Conservation (phyloP, 2,329 filamentous ascomycete species). For the Elsinoe arachidis region DNA sequence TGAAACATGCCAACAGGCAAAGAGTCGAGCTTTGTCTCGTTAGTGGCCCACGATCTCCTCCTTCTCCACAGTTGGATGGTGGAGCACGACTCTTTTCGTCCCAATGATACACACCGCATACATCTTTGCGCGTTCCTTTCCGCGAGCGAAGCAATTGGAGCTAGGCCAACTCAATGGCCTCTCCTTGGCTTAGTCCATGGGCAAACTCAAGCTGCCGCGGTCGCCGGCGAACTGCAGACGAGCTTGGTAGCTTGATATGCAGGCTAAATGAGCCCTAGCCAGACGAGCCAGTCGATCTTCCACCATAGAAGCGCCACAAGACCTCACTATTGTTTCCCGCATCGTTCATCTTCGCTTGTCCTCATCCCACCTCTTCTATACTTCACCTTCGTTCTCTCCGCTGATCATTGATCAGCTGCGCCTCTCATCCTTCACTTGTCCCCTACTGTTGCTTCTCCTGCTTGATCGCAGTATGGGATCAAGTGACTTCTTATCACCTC, state of each 20-base stretch:
- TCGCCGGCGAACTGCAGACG: background rate
- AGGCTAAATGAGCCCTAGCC: constrained; percentile 10
- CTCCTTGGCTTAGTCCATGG: background rate
- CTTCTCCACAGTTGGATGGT: constrained; percentile 7
- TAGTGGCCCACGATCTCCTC: constrained; percentile 1
- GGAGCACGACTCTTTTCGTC: constrained; percentile 1
- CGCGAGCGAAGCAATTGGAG: background rate
- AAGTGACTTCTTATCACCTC: background rate
- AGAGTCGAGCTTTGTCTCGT: constrained; percentile 1
- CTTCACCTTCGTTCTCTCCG: background rate
- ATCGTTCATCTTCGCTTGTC: constrained; percentile 5
- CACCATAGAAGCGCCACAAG: constrained; percentile 9
- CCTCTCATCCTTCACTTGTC: constrained; percentile 5
- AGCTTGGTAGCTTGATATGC: constrained; percentile 8
- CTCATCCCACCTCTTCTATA: background rate
- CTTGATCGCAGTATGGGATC: background rate
- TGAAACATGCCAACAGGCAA: constrained; percentile 9
- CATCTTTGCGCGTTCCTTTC: too few relatives aligned
- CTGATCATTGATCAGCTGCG: constrained; percentile 9
- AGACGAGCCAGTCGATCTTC: constrained; percentile 5
- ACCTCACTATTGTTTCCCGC: constrained; percentile 3
- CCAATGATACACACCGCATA: constrained; percentile 5
- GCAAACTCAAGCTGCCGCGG: background rate
- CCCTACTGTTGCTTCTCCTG: background rate
- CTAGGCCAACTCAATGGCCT: background rate